These are phyloP conservation scores for Colletotrichum salicis DNA, from an alignment of 2,329 filamentous ascomycete genomes.

Conservation along the genomic window DNA sequence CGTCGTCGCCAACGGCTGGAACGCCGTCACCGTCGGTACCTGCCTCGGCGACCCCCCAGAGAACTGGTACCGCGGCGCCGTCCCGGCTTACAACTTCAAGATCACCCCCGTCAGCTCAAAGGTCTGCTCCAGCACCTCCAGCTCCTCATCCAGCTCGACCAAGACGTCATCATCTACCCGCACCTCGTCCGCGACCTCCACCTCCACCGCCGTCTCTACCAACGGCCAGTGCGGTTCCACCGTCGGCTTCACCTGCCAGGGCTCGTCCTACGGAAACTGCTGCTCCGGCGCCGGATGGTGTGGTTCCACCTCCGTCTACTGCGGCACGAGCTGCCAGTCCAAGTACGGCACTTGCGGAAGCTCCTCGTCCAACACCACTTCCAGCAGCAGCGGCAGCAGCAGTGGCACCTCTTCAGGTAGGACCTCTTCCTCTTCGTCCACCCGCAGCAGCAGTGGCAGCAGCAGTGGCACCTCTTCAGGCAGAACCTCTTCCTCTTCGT, in stretches of 20 bases:
- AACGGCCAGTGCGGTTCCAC: slow-evolving; percentile 47
- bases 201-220: slow-evolving; percentile 42
- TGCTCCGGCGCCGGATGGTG: slow-evolving; percentile 54
- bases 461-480: neutral
- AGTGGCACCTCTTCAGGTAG: neutral
- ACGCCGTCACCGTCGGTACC: slow-evolving; percentile 55
- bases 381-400: neutral
- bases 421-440: slow-evolving; percentile 8
- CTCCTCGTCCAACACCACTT: slow-evolving; percentile 4
- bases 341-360: slow-evolving; percentile 34
- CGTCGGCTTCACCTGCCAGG: slow-evolving; percentile 46
- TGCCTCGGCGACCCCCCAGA: slow-evolving; percentile 54
- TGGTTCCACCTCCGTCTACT: slow-evolving; percentile 40
- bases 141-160: slow-evolving; percentile 26
- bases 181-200: slow-evolving; percentile 25
- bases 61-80: slow-evolving; percentile 57
- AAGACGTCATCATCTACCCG: slow-evolving; percentile 20
- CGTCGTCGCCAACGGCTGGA: slow-evolving; percentile 41
- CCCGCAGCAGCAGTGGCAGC: neutral
- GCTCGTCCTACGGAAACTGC: slow-evolving; percentile 49
- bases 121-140: slow-evolving; percentile 22
- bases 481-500: slow-evolving; percentile 7
- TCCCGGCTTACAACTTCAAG: slow-evolving; percentile 39
- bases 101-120: slow-evolving; percentile 14
- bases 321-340: slow-evolving; percentile 36